Evolutionary conservation across 2,329 filamentous ascomycete genomes (phyloP).

Genomic region (Apiospora arundinis): DNA sequence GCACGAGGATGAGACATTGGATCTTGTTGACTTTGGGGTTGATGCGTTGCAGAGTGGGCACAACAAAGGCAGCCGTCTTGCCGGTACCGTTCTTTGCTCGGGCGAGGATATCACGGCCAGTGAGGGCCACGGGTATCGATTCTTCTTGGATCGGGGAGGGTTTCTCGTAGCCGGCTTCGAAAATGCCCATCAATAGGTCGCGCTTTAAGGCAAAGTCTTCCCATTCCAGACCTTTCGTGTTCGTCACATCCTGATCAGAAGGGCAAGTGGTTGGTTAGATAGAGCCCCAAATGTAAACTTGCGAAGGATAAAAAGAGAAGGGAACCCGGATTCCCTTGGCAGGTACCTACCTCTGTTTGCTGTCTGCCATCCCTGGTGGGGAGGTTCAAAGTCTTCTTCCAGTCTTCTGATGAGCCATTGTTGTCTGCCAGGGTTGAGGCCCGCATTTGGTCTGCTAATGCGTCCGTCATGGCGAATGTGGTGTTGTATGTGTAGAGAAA

Average conservation of each 20-base stretch:
- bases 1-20: slow-evolving; percentile 94
- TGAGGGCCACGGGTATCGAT: slow-evolving; percentile 94
- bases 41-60: slow-evolving; percentile 92
- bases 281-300: neutral
- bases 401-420: slow-evolving; percentile 58
- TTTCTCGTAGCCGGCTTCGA: slow-evolving; percentile 98
- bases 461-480: slow-evolving; percentile 34
- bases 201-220: slow-evolving; percentile 96
- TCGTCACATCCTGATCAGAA: slow-evolving; percentile 83
- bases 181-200: slow-evolving; percentile 97
- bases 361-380: slow-evolving; percentile 77
- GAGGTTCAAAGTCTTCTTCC: slow-evolving; percentile 76
- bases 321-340: neutral
- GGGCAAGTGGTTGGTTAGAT: neutral
- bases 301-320: neutral
- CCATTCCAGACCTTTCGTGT: slow-evolving; percentile 96
- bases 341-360: slow-evolving; percentile 74
- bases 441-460: slow-evolving; percentile 40
- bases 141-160: slow-evolving; percentile 99
- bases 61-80: slow-evolving; percentile 97
- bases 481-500: slow-evolving; percentile 5
- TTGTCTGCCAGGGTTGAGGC: slow-evolving; percentile 53
- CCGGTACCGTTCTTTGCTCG: slow-evolving; percentile 98
- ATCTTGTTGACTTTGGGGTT: slow-evolving; percentile 97
- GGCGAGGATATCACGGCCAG: slow-evolving; percentile 92